These are phyloP conservation scores for Geotrichum restrictum DNA, from an alignment of 1,139 yeast species.

Conservation along the genomic window DNA sequence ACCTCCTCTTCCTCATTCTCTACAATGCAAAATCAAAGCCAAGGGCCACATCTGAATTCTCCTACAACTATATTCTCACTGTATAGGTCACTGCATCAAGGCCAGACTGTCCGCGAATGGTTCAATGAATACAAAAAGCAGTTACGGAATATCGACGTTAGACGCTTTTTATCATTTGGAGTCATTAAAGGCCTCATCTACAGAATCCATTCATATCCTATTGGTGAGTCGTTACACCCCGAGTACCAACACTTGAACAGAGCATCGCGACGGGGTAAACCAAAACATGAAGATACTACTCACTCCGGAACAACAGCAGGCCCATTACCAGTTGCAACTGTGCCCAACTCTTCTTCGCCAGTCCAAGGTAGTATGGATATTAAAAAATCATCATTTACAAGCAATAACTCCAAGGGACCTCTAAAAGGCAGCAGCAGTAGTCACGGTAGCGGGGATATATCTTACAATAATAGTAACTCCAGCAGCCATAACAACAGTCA, in stretches of 20 bases:
- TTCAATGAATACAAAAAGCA: conserved; percentile 57
- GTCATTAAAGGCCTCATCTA: conserved; percentile 75
- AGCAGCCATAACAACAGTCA: conserved; percentile 29
- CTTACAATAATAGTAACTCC: conserved; percentile 19
- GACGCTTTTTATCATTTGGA: conserved; percentile 86
- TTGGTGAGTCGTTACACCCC: conserved; percentile 37
- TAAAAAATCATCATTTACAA: not conserved
- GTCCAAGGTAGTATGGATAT: conserved; percentile 10
- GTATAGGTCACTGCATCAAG: conserved; percentile 75
- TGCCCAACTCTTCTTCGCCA: not conserved
- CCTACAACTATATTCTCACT: conserved; percentile 63
- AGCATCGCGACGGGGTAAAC: conserved; percentile 3
- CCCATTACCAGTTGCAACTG: not conserved
- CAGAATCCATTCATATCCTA: conserved; percentile 73
- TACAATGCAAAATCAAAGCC: not conserved
- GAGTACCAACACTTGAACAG: conserved; percentile 28
- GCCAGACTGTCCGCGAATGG: conserved; percentile 79
- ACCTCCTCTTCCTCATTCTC: conserved; percentile 21
- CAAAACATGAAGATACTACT: not conserved
- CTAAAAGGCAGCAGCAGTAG: conserved; percentile 8
- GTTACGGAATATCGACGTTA: conserved; percentile 65
- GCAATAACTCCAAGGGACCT: not conserved
- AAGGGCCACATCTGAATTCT: conserved; percentile 24
- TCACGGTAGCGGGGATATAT: conserved; percentile 13
- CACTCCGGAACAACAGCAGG: not conserved